A percentile compares a stretch with the other conserved stretches of the same genome.
phyloP scores from a whole-genome alignment of 2,329 filamentous ascomycete species.

The Didymella exigua region DNA sequence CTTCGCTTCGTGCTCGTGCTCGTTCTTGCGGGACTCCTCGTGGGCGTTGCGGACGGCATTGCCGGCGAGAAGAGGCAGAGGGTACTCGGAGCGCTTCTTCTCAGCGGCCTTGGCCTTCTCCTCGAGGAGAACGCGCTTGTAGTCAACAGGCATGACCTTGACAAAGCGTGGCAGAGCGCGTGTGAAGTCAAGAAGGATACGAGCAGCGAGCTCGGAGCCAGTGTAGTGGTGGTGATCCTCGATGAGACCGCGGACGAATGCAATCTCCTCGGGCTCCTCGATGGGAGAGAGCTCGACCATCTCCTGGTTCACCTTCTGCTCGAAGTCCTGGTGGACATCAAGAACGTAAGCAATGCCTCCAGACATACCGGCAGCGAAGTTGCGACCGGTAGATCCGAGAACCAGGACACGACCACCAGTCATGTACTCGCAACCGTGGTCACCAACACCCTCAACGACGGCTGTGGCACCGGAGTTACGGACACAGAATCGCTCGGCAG shows the following conservation, averaged over 20 bases:
- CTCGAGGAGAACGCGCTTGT: conserved; percentile 89
- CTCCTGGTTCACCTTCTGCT: conserved; percentile 92
- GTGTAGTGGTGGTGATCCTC: conserved; percentile 99
- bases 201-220: conserved; percentile 90
- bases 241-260: conserved; percentile 86
- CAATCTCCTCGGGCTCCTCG: conserved; percentile 85
- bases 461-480: conserved; percentile 94
- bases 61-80: conserved; percentile 76
- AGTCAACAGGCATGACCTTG: conserved; percentile 92
- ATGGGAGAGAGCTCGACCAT: conserved; percentile 91
- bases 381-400: conserved; percentile 87
- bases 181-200: conserved; percentile 93
- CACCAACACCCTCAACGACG: conserved; percentile 95
- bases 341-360: conserved; percentile 95
- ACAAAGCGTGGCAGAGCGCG: conserved; percentile 87
- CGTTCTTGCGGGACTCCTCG: conserved; percentile 60
- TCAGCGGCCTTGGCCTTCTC: conserved; percentile 85
- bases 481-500: conserved; percentile 94
- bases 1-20: conserved; percentile 66
- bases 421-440: conserved; percentile 99
- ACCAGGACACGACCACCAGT: conserved; percentile 90
- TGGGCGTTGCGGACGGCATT: conserved; percentile 62
- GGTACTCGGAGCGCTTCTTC: conserved; percentile 82
- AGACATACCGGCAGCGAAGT: conserved; percentile 98
- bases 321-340: conserved; percentile 87